Base-by-base conservation (phyloP, 345 rosid species). In the Salix arbutifolia region DNA sequence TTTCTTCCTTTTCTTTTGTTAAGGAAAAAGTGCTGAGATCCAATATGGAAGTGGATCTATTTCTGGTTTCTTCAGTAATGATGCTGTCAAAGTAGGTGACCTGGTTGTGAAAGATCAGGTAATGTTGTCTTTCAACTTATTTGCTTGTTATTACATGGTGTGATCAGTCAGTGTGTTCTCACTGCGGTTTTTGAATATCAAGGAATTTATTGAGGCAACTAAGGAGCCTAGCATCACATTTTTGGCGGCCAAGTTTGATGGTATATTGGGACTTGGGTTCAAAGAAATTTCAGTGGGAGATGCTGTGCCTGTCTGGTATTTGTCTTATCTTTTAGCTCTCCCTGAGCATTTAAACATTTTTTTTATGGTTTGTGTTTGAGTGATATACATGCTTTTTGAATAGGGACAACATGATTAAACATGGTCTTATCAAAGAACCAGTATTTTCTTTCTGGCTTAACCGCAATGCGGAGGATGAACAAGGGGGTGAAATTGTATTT, bases 361-460 rank as follows among this genome's bases (percentile, higher is more conserved):
- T 33, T 65, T 26, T 18, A 17, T 21, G 35, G 10, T 13, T 44
- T 61, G 61, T 4, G 50, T 26, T 62, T 33, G 61, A 60, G 65
- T 62, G 25, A 35, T 10, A 26, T 25, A 61, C 14, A 40, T 74
- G 64, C 67, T 21, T 71, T 58, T 35, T 67, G 37, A 69, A 46
- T 52, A 82, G 84, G 84, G 61, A 82, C 73, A 82, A 74, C 66
- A 78, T 82, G 81, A 46, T 82, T 46, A 77, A 78, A 33, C 81
- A 82, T 58, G 79, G 81, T 50, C 81, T 78, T 66, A 21, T 82
- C 38, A 70, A 78, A 50, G 76, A 82, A 35, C 76, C 76, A 1
- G 76, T 74, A 7, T 82, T 82, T 65, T 82, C 84, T 9, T 82
- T 82, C 42, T 82, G 84, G 81, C 79, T 82, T n/a, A 82, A 82